Evolutionary conservation across 2,329 filamentous ascomycete genomes (phyloP).

Genomic region (Amauroascus verrucosus): DNA sequence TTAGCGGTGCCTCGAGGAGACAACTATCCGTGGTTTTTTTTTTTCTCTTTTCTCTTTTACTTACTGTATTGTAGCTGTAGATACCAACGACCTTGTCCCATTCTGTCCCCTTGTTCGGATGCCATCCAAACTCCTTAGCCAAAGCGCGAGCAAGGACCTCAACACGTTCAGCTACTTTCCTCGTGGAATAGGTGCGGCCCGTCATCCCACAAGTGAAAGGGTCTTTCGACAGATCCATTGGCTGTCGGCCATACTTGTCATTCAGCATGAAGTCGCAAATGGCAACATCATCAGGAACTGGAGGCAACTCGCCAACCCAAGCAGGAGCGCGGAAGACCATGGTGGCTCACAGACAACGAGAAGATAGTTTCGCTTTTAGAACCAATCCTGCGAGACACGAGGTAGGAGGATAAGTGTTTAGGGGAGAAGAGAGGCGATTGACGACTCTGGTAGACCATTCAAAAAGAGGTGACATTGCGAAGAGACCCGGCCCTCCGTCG

Average conservation of each 20-base stretch:
- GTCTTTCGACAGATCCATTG: constrained; percentile 52
- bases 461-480: background rate
- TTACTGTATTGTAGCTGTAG: constrained; percentile 70
- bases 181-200: constrained; percentile 54
- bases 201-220: constrained; percentile 70
- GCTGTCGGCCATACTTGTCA: constrained; percentile 57
- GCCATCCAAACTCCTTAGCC: constrained; percentile 60
- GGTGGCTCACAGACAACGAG: constrained; percentile 1
- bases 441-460: background rate
- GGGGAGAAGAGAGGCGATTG: background rate
- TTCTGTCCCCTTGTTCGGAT: constrained; percentile 58
- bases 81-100: constrained; percentile 72
- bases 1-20: background rate
- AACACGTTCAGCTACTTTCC: constrained; percentile 55
- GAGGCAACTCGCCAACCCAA: constrained; percentile 35
- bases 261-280: constrained; percentile 67
- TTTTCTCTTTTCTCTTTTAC: too few relatives aligned
- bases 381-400: background rate
- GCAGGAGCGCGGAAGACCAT: constrained; percentile 41
- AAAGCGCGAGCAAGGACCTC: constrained; percentile 59
- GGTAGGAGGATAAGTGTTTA: background rate
- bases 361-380: background rate
- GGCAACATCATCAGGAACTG: constrained; percentile 62
- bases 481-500: background rate
- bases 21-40: too few relatives aligned